A percentile compares a stretch with the other conserved stretches of the same genome.
Conservation (phyloP, 1,139 yeast genomes). For the Petasospora rhodanensis region DNA sequence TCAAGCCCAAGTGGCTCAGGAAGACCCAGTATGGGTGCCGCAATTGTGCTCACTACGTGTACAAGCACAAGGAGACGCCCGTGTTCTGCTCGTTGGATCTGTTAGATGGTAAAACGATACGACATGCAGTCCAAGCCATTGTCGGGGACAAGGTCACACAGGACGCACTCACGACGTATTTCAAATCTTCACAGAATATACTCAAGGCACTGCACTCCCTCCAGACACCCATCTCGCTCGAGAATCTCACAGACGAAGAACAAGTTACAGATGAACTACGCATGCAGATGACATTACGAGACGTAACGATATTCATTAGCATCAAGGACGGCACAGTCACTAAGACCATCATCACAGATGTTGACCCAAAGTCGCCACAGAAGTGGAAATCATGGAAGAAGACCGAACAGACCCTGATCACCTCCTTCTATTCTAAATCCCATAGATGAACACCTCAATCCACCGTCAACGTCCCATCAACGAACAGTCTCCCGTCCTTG, state of each 20-base stretch:
- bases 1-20: constrained; percentile 44
- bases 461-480: constrained; percentile 16
- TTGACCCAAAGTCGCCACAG: constrained; percentile 30
- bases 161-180: constrained; percentile 7
- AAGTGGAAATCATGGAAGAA: constrained; percentile 30
- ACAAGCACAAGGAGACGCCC: constrained; percentile 24
- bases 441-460: constrained; percentile 1
- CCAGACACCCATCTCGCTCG: constrained; percentile 10
- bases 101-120: constrained; percentile 15
- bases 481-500: constrained; percentile 14
- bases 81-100: constrained; percentile 35
- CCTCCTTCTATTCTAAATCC: neutral
- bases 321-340: constrained; percentile 33
- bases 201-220: constrained; percentile 8
- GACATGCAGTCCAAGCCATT: constrained; percentile 2
- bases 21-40: constrained; percentile 32
- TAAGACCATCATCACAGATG: constrained; percentile 27
- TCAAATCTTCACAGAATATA: constrained; percentile 4
- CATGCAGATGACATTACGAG: constrained; percentile 35
- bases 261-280: constrained; percentile 23
- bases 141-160: constrained; percentile 1
- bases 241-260: constrained; percentile 5
- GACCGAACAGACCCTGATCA: constrained; percentile 25
- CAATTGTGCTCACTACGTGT: constrained; percentile 37
- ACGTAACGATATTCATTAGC: constrained; percentile 30